Evolutionary conservation across 2,329 filamentous ascomycete species (phyloP), one percentile per base, ranked within the genome.

Genomic region (Nemania serpens): DNA sequence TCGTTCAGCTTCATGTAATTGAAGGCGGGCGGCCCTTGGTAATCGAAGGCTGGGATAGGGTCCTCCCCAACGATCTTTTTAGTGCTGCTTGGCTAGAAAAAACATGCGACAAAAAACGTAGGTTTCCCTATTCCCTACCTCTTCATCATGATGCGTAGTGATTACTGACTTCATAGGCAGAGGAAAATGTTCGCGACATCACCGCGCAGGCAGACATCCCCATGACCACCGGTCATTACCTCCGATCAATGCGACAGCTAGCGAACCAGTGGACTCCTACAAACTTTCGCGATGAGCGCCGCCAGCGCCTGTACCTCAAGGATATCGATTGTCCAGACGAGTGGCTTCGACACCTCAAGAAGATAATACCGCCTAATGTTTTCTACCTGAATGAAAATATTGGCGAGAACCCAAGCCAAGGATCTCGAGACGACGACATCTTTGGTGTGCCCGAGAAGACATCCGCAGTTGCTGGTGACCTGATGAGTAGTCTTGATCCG

Each of bases 261-360:
- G 88, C 93, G 0, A 89, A 94, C 52, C 92, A 96, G 73, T 96
- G 91, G 81, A 89, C 82, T 9, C 79, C 85, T 0, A 83, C 82
- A 48, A 94, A 91, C 65, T 97, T 90, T 73, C 88, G 88, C 61
- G 90, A 96, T 65, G 87, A 91, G 63, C 85, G 86, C 39, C 83
- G 91, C 20, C 95, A 99, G 73, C 87, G 95, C 12, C 86, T 98
- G 1, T 99, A 99, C 73, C 79, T 98, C 22, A 99, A 99, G 72
- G 95, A 99, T 72, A 97, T 99, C 61, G 95, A 99, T 74, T 97
- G 93, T 68, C 95, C 95, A 0, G 79, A 84, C 1, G 88, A 94
- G 59, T 99, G 95, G 95, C 87, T 89, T 53, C 84, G 94, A 29
- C 88, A 91, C 59, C 78, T 99, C 17, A 86, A 87, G 66, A 88